A percentile compares a stretch with the other conserved stretches of the same genome.
phyloP scores from a whole-genome alignment of 2,329 filamentous ascomycete species.

The Thermothelomyces thermophilus region DNA sequence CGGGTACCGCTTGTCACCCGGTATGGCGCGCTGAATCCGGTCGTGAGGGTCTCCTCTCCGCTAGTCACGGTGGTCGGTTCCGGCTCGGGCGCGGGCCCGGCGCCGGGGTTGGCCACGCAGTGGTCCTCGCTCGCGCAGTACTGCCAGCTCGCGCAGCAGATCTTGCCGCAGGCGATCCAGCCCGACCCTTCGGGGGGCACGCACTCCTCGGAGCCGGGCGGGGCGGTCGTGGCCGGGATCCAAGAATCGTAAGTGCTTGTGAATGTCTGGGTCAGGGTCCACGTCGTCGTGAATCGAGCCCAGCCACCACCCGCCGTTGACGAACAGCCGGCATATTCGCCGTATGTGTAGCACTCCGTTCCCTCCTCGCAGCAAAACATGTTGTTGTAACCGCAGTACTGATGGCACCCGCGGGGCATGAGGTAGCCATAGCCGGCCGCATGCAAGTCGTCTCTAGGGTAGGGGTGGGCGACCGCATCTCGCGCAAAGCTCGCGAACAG shows the following conservation, averaged over 20 bases:
- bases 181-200: slow-evolving; percentile 41
- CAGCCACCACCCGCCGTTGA: slow-evolving; percentile 28
- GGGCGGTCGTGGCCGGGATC: slow-evolving; percentile 38
- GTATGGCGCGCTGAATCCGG: slow-evolving; percentile 45
- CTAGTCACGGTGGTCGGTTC: slow-evolving; percentile 33
- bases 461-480: slow-evolving; percentile 17
- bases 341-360: slow-evolving; percentile 46
- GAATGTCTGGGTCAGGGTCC: slow-evolving; percentile 54
- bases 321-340: slow-evolving; percentile 45
- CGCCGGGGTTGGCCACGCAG: slow-evolving; percentile 46
- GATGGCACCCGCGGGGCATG: slow-evolving; percentile 42
- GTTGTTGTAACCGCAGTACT: slow-evolving; percentile 49
- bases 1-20: slow-evolving; percentile 49
- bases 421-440: slow-evolving; percentile 46
- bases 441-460: slow-evolving; percentile 37
- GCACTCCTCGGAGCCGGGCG: slow-evolving; percentile 42
- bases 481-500: slow-evolving; percentile 30
- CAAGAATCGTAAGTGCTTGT: slow-evolving; percentile 53
- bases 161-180: slow-evolving; percentile 57
- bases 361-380: slow-evolving; percentile 48
- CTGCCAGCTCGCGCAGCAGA: slow-evolving; percentile 65
- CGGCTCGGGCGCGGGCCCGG: slow-evolving; percentile 22
- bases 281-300: slow-evolving; percentile 47
- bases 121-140: slow-evolving; percentile 56
- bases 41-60: slow-evolving; percentile 44